A percentile compares a stretch with the other conserved stretches of the same genome.
phyloP scores from a whole-genome alignment of 2,329 filamentous ascomycete genomes.

The Diaporthe vexans region DNA sequence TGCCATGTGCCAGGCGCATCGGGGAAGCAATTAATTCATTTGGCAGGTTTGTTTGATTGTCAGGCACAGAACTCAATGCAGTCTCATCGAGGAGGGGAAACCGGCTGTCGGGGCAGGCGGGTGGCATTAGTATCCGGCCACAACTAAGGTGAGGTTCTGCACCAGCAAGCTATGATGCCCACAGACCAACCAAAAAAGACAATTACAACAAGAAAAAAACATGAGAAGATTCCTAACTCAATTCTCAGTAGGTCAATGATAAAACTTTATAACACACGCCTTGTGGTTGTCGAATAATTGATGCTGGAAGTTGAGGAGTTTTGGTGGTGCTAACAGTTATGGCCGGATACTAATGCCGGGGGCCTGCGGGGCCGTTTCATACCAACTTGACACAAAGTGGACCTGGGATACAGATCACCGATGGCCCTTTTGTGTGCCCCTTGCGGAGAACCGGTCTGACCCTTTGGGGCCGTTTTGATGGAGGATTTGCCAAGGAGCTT shows the following conservation, averaged over 20 bases:
- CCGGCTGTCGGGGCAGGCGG: conserved; percentile 28
- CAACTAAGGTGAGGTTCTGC: no score
- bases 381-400: conserved; percentile 29
- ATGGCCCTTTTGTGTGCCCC: not conserved
- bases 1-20: conserved; percentile 12
- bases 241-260: no score
- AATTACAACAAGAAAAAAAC: no score
- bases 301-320: no score
- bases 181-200: no score
- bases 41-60: conserved; percentile 27
- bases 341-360: no score
- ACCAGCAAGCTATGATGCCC: no score
- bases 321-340: no score
- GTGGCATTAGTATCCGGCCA: no score
- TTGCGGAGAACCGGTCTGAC: conserved; percentile 25
- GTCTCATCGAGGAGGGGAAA: conserved; percentile 31
- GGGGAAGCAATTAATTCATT: conserved; percentile 25
- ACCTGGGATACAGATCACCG: conserved; percentile 23
- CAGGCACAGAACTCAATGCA: conserved; percentile 32
- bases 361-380: conserved; percentile 33
- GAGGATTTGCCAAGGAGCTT: conserved; percentile 4
- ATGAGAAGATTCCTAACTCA: no score
- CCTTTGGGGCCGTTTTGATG: not conserved
- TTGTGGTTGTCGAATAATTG: no score
- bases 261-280: no score